Conservation (phyloP, 2,329 filamentous ascomycete genomes). For the Colletotrichum sp. region DNA sequence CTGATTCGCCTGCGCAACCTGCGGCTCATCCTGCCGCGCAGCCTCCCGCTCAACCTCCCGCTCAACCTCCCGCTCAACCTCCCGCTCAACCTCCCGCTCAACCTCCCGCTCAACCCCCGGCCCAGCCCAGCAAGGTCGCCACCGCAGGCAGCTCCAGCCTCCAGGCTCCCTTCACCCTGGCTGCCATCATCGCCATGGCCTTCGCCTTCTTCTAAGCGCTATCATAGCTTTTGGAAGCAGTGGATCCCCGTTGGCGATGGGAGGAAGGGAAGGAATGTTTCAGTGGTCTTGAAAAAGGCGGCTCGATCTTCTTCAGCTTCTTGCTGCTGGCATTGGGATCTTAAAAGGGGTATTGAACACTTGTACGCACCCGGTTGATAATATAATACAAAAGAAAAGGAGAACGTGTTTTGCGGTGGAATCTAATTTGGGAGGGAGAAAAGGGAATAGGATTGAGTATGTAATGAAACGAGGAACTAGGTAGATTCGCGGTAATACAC, state of each 20-base stretch:
- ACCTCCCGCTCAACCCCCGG: not conserved
- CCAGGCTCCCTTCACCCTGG: slow-evolving; percentile 5
- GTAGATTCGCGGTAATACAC: not conserved
- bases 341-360: not conserved
- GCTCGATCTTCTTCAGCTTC: not conserved
- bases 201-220: slow-evolving; percentile 6
- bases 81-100: not conserved
- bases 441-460: not conserved
- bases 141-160: slow-evolving; percentile 5
- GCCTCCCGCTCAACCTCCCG: not conserved
- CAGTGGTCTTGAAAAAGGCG: not conserved
- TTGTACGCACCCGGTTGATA: not conserved
- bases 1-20: no score
- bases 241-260: not conserved
- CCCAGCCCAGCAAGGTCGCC: not conserved
- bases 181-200: not conserved
- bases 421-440: not conserved
- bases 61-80: not conserved
- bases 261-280: not conserved
- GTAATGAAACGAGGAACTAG: not conserved
- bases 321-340: not conserved
- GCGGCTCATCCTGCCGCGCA: no score
- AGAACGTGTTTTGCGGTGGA: not conserved
- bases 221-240: not conserved
- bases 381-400: not conserved